Evolutionary conservation across 2,329 filamentous ascomycete genomes (phyloP).

Genomic region (Fusarium sulawesiense): DNA sequence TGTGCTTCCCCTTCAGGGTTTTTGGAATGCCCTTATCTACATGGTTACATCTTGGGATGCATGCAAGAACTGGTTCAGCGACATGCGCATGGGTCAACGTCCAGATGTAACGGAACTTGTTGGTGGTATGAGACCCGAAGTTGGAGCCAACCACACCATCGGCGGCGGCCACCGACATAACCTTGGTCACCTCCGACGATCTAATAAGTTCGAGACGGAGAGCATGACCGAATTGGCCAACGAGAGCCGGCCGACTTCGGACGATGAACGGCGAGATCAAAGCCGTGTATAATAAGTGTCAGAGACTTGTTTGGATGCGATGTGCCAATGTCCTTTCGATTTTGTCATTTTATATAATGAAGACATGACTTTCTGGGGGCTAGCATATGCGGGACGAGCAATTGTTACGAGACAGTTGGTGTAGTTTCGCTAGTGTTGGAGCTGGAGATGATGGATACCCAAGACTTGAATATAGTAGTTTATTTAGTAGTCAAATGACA

Average conservation of each 20-base stretch:
- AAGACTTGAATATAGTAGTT: slow-evolving; percentile 12
- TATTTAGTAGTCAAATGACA: slow-evolving; percentile 14
- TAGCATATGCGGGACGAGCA: neutral
- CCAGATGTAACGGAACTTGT: slow-evolving; percentile 52
- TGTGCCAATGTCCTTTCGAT: slow-evolving; percentile 14
- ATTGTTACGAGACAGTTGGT: neutral
- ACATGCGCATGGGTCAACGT: slow-evolving; percentile 49
- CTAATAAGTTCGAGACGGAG: slow-evolving; percentile 59
- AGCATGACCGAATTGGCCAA: slow-evolving; percentile 63
- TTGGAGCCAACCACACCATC: slow-evolving; percentile 3
- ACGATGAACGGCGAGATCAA: slow-evolving; percentile 46
- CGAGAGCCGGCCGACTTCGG: slow-evolving; percentile 51
- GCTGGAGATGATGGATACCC: slow-evolving; percentile 34
- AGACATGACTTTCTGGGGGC: slow-evolving; percentile 22
- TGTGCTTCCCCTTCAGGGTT: slow-evolving; percentile 83
- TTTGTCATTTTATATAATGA: slow-evolving; percentile 29
- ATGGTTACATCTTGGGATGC: slow-evolving; percentile 74
- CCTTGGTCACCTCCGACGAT: slow-evolving; percentile 50
- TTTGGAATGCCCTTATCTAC: slow-evolving; percentile 88
- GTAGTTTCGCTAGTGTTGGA: slow-evolving; percentile 8
- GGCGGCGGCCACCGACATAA: slow-evolving; percentile 36
- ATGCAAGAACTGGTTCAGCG: slow-evolving; percentile 61
- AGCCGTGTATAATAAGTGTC: slow-evolving; percentile 10
- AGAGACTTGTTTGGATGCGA: neutral
- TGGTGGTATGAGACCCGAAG: slow-evolving; percentile 39